phyloP scores from a whole-genome alignment of 73 alveolate species.

The Halteria grandinella region DNA sequence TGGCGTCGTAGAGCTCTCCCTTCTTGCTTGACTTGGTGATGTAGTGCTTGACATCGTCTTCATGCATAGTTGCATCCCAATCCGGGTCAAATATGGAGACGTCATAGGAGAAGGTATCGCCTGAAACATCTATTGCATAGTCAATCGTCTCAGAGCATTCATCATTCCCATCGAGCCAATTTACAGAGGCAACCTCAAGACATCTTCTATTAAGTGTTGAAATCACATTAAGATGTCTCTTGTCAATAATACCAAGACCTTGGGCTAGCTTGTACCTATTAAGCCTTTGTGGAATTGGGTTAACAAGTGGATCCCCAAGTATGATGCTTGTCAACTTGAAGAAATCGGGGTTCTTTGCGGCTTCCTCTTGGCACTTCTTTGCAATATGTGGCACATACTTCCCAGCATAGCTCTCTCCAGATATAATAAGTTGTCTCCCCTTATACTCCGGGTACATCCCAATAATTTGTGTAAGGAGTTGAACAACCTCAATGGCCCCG shows the following conservation, averaged over 20 bases:
- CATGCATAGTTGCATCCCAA: not conserved
- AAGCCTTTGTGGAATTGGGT: slow-evolving; percentile 6
- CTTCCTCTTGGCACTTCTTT: slow-evolving; percentile 25
- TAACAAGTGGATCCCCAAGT: slow-evolving; percentile 3
- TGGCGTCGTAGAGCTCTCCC: slow-evolving; percentile 16
- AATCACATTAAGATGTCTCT: slow-evolving; percentile 6
- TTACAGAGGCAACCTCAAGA: not conserved
- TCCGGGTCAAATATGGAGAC: slow-evolving; percentile 12
- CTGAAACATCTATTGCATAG: slow-evolving; percentile 19
- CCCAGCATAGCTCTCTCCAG: slow-evolving; percentile 98
- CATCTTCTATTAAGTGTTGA: slow-evolving; percentile 1
- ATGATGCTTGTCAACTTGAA: not conserved
- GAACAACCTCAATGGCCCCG: slow-evolving; percentile 15
- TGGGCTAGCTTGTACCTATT: slow-evolving; percentile 6
- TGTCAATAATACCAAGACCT: slow-evolving; percentile 27
- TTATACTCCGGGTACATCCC: slow-evolving; percentile 65
- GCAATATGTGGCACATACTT: slow-evolving; percentile 83
- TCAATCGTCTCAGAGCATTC: not conserved
- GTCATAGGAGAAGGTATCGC: slow-evolving; percentile 1
- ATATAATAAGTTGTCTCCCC: slow-evolving; percentile 76
- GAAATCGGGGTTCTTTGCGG: not conserved
- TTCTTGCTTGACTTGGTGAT: not conserved
- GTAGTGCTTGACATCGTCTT: not conserved
- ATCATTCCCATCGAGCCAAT: not conserved
- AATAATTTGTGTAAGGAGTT: slow-evolving; percentile 55